phyloP scores from a whole-genome alignment of 2,329 filamentous ascomycete genomes.

The Pestalotiopsis sp. region DNA sequence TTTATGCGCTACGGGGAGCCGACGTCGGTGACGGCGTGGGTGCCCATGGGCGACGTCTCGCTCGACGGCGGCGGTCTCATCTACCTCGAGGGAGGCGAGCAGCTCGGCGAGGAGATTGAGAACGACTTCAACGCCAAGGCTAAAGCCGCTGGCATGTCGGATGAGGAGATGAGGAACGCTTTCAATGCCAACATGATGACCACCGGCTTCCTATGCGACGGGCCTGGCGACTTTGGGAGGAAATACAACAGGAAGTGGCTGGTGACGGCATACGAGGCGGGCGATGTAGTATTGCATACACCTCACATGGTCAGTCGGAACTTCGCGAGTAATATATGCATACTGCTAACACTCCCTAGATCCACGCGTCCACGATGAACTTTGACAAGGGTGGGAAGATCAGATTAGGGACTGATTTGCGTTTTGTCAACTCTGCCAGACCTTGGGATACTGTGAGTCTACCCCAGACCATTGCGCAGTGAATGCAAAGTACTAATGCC shows the following conservation, averaged over 20 bases:
- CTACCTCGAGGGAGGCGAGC: conserved; percentile 54
- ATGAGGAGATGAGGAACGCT: conserved; percentile 51
- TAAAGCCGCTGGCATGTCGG: conserved; percentile 47
- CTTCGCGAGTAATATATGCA: conserved; percentile 7
- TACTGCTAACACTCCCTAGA: conserved; percentile 35
- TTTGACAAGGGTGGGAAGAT: conserved; percentile 53
- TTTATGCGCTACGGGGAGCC: conserved; percentile 58
- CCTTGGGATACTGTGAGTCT: conserved; percentile 49
- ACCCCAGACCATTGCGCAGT: conserved; percentile 1
- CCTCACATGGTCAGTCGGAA: conserved; percentile 33
- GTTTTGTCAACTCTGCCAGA: conserved; percentile 55
- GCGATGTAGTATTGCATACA: conserved; percentile 42
- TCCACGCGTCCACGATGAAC: conserved; percentile 60
- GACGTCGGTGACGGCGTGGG: conserved; percentile 59
- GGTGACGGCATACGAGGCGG: conserved; percentile 39
- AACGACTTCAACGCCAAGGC: conserved; percentile 51
- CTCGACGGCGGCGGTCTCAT: conserved; percentile 60
- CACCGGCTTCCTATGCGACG: conserved; percentile 54
- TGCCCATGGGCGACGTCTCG: conserved; percentile 56
- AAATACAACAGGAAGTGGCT: conserved; percentile 35
- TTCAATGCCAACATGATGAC: conserved; percentile 65
- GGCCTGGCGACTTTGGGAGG: conserved; percentile 39
- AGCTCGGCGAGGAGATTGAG: conserved; percentile 52
- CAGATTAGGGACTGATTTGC: conserved; percentile 56
- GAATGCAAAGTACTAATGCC: not conserved